Conservation (phyloP, 108 stramenopile species). For the Nitzschia sp. region DNA sequence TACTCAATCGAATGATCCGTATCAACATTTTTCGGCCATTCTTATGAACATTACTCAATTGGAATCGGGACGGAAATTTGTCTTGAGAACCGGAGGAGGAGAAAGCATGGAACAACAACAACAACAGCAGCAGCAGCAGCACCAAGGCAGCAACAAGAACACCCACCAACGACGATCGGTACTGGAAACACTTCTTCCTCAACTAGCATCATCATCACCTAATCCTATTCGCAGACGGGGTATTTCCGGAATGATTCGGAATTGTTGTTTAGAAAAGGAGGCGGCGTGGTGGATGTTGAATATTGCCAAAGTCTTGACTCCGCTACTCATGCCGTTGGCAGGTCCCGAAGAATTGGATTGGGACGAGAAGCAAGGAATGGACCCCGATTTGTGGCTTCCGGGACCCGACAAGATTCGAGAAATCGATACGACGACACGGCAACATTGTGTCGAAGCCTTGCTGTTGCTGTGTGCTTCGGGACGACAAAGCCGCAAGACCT, state of each 20-base stretch:
- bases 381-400: slow-evolving; percentile 86
- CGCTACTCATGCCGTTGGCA: slow-evolving; percentile 66
- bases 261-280: slow-evolving; percentile 84
- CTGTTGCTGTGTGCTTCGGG: slow-evolving; percentile 75
- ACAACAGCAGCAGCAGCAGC: slow-evolving; percentile 51
- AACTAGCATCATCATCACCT: slow-evolving; percentile 42
- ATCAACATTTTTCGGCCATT: slow-evolving; percentile 86
- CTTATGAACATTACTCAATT: slow-evolving; percentile 87
- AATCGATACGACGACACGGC: slow-evolving; percentile 54
- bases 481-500: slow-evolving; percentile 58
- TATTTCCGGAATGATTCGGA: slow-evolving; percentile 80
- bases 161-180: slow-evolving; percentile 23
- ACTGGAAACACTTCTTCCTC: slow-evolving; percentile 58
- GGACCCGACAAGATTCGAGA: slow-evolving; percentile 84
- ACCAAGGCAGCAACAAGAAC: not conserved
- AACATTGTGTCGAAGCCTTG: slow-evolving; percentile 70
- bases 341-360: slow-evolving; percentile 86
- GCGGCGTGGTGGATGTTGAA: slow-evolving; percentile 84
- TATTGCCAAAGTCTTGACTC: slow-evolving; percentile 58
- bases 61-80: slow-evolving; percentile 72
- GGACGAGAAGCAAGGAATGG: slow-evolving; percentile 83
- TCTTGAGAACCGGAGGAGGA: too few relatives aligned
- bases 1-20: slow-evolving; percentile 64
- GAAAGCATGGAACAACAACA: too few relatives aligned
- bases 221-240: slow-evolving; percentile 82